A percentile compares a stretch with the other conserved stretches of the same genome.
Conservation (phyloP, 495 filamentous ascomycete species). For the Penicillium atrosanguineum region DNA sequence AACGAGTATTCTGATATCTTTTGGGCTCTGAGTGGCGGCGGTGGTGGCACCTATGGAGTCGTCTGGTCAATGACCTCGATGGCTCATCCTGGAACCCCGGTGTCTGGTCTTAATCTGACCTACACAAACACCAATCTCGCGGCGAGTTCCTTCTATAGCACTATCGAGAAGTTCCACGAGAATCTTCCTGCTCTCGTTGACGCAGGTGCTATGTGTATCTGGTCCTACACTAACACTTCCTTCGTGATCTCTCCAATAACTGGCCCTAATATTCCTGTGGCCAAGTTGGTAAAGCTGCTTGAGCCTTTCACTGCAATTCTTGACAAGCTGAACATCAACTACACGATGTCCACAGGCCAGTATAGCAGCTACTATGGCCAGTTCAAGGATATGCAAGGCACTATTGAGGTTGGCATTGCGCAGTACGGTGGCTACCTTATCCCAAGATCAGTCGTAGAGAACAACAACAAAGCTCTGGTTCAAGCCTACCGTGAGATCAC, state of each 20-base stretch:
- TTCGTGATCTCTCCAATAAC: constrained; percentile 39
- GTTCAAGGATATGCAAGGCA: constrained; percentile 12
- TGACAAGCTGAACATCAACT: constrained; percentile 10
- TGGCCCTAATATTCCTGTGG: constrained; percentile 17
- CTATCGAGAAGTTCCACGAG: constrained; percentile 36
- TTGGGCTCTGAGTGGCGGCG: constrained; percentile 65
- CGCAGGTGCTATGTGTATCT: constrained; percentile 31
- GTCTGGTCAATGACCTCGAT: constrained; percentile 51
- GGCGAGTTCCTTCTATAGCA: constrained; percentile 39
- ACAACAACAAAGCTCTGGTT: constrained; percentile 48
- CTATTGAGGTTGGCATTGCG: constrained; percentile 6
- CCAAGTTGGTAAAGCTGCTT: constrained; percentile 12
- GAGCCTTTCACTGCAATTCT: constrained; percentile 18
- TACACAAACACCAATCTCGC: constrained; percentile 20
- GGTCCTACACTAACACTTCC: constrained; percentile 36
- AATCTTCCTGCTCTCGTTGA: constrained; percentile 42
- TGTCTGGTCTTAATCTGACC: constrained; percentile 19
- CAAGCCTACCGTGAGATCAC: constrained; percentile 37
- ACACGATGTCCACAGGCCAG: constrained; percentile 5
- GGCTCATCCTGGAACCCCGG: constrained; percentile 34
- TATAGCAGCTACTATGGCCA: constrained; percentile 9
- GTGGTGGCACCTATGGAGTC: constrained; percentile 59
- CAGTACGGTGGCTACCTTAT: constrained; percentile 19
- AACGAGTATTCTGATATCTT: constrained; percentile 51
- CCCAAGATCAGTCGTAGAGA: constrained; percentile 32